These are phyloP conservation scores for Wickerhamiella australiensis DNA, from an alignment of 805 yeast species.

Conservation along the genomic window DNA sequence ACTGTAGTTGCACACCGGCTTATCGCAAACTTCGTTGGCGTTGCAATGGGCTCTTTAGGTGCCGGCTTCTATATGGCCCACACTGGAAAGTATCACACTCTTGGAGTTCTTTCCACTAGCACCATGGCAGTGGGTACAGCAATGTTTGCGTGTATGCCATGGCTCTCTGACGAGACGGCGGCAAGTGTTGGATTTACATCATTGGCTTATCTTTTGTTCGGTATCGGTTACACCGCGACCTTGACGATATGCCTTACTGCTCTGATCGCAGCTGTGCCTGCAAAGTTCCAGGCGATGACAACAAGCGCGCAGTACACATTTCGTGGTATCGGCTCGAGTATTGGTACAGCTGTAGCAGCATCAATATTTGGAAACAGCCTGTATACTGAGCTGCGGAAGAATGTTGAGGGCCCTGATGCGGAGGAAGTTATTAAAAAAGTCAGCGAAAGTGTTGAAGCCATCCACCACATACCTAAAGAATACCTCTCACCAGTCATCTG, in stretches of 20 bases:
- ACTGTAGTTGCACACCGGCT: slow-evolving; percentile 57
- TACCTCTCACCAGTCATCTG: slow-evolving; percentile 33
- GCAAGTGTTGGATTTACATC: slow-evolving; percentile 43
- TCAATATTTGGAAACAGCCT: slow-evolving; percentile 50
- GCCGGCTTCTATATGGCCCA: slow-evolving; percentile 56
- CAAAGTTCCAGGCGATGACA: slow-evolving; percentile 64
- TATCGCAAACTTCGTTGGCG: slow-evolving; percentile 48
- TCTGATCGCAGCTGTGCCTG: slow-evolving; percentile 61
- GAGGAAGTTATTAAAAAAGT: slow-evolving; percentile 32
- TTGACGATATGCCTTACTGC: slow-evolving; percentile 64
- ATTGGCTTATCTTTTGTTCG: slow-evolving; percentile 35
- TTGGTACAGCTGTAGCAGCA: slow-evolving; percentile 62
- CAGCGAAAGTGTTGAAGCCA: slow-evolving; percentile 40
- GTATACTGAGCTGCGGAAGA: slow-evolving; percentile 22
- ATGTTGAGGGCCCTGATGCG: slow-evolving; percentile 37
- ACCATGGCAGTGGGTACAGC: slow-evolving; percentile 26
- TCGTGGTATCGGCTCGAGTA: slow-evolving; percentile 75
- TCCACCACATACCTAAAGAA: slow-evolving; percentile 36
- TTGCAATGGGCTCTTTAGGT: slow-evolving; percentile 52
- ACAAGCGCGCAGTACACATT: slow-evolving; percentile 85
- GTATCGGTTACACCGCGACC: slow-evolving; percentile 54
- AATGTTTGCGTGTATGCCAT: slow-evolving; percentile 10
- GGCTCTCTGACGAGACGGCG: slow-evolving; percentile 42
- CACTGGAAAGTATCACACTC: slow-evolving; percentile 51
- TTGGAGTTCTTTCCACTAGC: slow-evolving; percentile 40